A percentile compares a stretch with the other conserved stretches of the same genome.
Evolutionary conservation across 345 rosid genomes (phyloP).

Genomic region (Limnanthes douglasii): DNA sequence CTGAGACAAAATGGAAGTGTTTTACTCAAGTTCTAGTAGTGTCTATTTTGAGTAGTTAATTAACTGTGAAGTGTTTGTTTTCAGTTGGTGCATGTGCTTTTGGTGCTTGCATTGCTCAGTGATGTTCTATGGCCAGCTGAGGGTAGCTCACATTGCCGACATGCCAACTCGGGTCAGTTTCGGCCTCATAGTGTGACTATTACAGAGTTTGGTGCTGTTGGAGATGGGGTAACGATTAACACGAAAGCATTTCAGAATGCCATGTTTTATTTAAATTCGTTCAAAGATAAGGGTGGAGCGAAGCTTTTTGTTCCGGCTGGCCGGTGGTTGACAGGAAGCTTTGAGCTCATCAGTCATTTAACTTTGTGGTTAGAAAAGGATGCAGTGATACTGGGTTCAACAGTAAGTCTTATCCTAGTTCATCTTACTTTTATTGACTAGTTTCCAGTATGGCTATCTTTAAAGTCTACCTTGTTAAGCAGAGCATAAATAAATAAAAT

Average conservation of each 20-base stretch:
- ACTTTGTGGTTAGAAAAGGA: constrained; percentile 82
- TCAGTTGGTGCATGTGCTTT: constrained; percentile 66
- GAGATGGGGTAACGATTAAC: constrained; percentile 90
- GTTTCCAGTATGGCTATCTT: too few species aligned
- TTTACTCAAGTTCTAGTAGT: not conserved
- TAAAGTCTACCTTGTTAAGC: too few species aligned
- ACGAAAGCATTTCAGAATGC: constrained; percentile 99
- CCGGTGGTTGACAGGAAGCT: constrained; percentile 96
- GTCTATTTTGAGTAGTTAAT: not conserved
- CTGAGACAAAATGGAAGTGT: not conserved
- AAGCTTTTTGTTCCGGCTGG: constrained; percentile 95
- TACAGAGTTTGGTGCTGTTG: constrained; percentile 98
- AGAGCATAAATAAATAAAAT: too few species aligned
- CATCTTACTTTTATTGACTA: too few species aligned
- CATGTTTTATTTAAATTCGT: constrained; percentile 91
- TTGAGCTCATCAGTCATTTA: constrained; percentile 88
- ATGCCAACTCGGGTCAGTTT: constrained; percentile 19
- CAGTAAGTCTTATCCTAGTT: too few species aligned
- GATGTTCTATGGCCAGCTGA: constrained; percentile 27
- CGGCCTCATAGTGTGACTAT: constrained; percentile 93
- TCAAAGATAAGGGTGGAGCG: constrained; percentile 95
- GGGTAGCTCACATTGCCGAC: constrained; percentile 41
- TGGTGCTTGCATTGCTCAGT: constrained; percentile 40
- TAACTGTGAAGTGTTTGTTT: constrained; percentile 14
- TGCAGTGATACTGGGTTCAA: constrained; percentile 94